A percentile compares a stretch with the other conserved stretches of the same genome.
Evolutionary conservation across 306 rosid species (phyloP).

Genomic region (Begonia fuchsioides): DNA sequence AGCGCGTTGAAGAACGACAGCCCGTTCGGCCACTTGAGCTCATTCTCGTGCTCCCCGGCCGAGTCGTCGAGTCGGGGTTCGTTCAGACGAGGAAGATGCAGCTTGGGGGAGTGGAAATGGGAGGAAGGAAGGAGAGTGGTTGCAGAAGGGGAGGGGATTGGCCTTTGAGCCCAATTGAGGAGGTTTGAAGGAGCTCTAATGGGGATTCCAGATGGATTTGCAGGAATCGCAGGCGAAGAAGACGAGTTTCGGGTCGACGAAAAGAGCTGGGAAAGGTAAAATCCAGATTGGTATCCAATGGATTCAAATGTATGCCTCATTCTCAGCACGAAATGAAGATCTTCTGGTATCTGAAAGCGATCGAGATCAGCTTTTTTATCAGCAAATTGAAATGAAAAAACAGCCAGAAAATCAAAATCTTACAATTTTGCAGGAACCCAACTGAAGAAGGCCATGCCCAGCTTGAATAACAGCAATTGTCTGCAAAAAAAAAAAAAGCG

Average conservation of each 20-base stretch:
- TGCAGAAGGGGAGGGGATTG: slow-evolving; percentile 28
- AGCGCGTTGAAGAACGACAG: slow-evolving; percentile 81
- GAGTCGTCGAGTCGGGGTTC: slow-evolving; percentile 55
- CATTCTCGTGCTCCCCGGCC: slow-evolving; percentile 71
- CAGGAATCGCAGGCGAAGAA: too few relatives aligned
- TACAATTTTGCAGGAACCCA: slow-evolving; percentile 98
- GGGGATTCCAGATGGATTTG: slow-evolving; percentile 16
- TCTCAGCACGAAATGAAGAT: slow-evolving; percentile 92
- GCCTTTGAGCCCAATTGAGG: slow-evolving; percentile 84
- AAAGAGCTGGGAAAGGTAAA: slow-evolving; percentile 93
- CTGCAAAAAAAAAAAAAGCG: slow-evolving; percentile 18
- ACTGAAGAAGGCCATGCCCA: slow-evolving; percentile 97
- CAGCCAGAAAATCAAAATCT: slow-evolving; percentile 10
- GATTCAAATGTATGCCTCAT: slow-evolving; percentile 99
- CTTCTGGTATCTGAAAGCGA: slow-evolving; percentile 76
- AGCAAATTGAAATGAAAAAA: too few relatives aligned
- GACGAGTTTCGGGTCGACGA: slow-evolving; percentile 44
- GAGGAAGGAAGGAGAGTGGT: slow-evolving; percentile 28
- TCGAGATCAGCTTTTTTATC: too few relatives aligned
- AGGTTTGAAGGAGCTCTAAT: slow-evolving; percentile 74
- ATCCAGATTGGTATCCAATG: slow-evolving; percentile 92
- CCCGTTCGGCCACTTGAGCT: slow-evolving; percentile 94
- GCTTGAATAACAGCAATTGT: slow-evolving; percentile 99
- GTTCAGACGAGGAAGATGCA: slow-evolving; percentile 35
- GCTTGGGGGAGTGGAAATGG: slow-evolving; percentile 34